These are phyloP conservation scores for Castanea mollissima DNA, from an alignment of 306 rosid genomes.

Conservation along the genomic window DNA sequence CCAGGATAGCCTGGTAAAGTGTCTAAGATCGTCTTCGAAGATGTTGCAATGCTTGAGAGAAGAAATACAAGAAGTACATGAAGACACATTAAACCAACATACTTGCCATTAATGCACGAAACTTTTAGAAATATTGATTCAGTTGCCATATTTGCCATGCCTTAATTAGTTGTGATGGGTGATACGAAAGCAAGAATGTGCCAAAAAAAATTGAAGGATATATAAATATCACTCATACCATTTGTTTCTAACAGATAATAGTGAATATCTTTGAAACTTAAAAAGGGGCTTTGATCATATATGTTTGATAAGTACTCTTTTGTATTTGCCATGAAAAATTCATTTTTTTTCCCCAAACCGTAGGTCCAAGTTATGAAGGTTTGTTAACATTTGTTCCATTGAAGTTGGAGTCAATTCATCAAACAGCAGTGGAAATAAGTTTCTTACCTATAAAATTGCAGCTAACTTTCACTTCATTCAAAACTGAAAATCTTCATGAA, in stretches of 20 bases:
- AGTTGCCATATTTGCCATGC: not conserved
- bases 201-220: not conserved
- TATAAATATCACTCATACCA: not conserved
- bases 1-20: conserved; percentile 33
- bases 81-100: not conserved
- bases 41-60: conserved; percentile 16
- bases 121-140: not conserved
- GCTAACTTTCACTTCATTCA: not conserved
- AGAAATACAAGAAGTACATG: conserved; percentile 7
- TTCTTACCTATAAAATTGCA: not conserved
- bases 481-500: not conserved
- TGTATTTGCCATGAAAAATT: not conserved
- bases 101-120: not conserved
- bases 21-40: conserved; percentile 6
- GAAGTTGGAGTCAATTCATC: not conserved
- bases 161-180: not conserved
- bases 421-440: not conserved
- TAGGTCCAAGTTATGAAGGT: not conserved
- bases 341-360: not conserved
- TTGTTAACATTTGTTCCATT: not conserved
- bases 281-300: not conserved
- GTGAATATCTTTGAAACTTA: not conserved
- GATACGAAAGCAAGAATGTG: not conserved
- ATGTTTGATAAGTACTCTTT: not conserved
- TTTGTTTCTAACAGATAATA: not conserved